Percentiles rank a stretch among this genome's conserved stretches.
Evolutionary conservation across 805 yeast species (phyloP).

Genomic region (Ogataea naganishii): DNA sequence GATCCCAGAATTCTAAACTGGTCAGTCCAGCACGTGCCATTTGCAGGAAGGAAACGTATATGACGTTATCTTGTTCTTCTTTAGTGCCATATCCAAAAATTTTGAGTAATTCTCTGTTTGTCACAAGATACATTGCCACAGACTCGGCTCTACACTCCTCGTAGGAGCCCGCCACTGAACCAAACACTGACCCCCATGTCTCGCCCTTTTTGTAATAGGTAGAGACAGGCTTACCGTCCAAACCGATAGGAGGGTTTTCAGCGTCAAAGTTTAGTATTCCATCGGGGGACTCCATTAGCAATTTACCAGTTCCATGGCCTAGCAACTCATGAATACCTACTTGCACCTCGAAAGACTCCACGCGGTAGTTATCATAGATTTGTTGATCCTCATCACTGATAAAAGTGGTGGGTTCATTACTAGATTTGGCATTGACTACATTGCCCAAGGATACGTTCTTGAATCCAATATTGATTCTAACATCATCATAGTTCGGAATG

Average conservation of each 20-base stretch:
- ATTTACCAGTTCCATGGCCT: slow-evolving; percentile 89
- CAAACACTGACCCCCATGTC: slow-evolving; percentile 87
- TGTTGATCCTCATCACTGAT: slow-evolving; percentile 43
- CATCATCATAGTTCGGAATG: slow-evolving; percentile 88
- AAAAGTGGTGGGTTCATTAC: slow-evolving; percentile 62
- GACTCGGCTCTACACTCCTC: slow-evolving; percentile 93
- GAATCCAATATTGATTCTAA: slow-evolving; percentile 74
- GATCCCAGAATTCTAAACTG: slow-evolving; percentile 85
- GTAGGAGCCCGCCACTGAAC: slow-evolving; percentile 74
- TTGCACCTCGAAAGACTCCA: slow-evolving; percentile 84
- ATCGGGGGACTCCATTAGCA: slow-evolving; percentile 48
- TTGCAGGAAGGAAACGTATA: slow-evolving; percentile 59
- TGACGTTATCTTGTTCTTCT: slow-evolving; percentile 54
- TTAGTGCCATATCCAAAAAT: slow-evolving; percentile 61
- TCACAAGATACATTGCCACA: slow-evolving; percentile 74
- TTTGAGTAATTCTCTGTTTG: slow-evolving; percentile 56
- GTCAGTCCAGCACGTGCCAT: slow-evolving; percentile 87
- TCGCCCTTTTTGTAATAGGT: slow-evolving; percentile 74
- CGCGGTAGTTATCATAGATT: slow-evolving; percentile 60
- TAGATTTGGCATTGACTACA: slow-evolving; percentile 67
- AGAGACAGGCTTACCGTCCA: slow-evolving; percentile 51
- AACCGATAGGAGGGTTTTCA: slow-evolving; percentile 49
- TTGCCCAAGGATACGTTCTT: slow-evolving; percentile 87
- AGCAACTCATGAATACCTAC: slow-evolving; percentile 88
- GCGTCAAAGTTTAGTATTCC: slow-evolving; percentile 68